Evolutionary conservation across 2,329 filamentous ascomycete genomes (phyloP), one percentile per base, ranked within the genome.

Genomic region (Aspergillus pseudoglaucus): DNA sequence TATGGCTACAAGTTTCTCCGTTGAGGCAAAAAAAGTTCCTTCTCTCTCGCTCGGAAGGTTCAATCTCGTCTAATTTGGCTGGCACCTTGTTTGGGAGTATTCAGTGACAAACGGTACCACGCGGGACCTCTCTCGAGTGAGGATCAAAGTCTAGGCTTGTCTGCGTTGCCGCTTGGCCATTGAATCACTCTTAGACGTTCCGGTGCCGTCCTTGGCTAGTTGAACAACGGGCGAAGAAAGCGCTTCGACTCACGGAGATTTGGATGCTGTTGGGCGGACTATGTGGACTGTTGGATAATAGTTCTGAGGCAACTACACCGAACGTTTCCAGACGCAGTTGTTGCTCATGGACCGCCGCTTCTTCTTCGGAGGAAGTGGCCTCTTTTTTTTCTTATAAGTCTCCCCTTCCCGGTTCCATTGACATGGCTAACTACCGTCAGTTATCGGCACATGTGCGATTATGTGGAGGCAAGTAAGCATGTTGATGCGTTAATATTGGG

Each of bases 121-220:
- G 70, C 71, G 78, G 88, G 88, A 89, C 87, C 87, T 89, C 88
- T 89, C 87, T 82, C 67, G 84, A 80, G 87, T 90, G 89, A 87
- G 87, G 75, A 84, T 94, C 88, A 94, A 89, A 90, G 88, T 76
- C 83, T 89, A 75, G 88, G 80, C 88, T 91, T 90, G 87, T 91
- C 88, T 75, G 79, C 46, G 27, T 47, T 74, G 58, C 62, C 63
- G 45, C 47, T 40, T 56, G 15, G 46, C 23, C 50, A 54, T 43
- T 53, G 39, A 18, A 7, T 14, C 6, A 40, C 41, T 35, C 45
- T 50, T 40, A 22, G 35, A 41, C n/a, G 30, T 40, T 32, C 37
- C 38, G 35, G 38, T 42, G 47, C 51, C 45, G n/a, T 48, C 45
- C 48, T 48, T 37, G 47, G 39, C 22, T 40, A 42, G 48, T 47